Evolutionary conservation across 2,329 filamentous ascomycete genomes (phyloP).

Genomic region (Trichoderma brevicompactum): DNA sequence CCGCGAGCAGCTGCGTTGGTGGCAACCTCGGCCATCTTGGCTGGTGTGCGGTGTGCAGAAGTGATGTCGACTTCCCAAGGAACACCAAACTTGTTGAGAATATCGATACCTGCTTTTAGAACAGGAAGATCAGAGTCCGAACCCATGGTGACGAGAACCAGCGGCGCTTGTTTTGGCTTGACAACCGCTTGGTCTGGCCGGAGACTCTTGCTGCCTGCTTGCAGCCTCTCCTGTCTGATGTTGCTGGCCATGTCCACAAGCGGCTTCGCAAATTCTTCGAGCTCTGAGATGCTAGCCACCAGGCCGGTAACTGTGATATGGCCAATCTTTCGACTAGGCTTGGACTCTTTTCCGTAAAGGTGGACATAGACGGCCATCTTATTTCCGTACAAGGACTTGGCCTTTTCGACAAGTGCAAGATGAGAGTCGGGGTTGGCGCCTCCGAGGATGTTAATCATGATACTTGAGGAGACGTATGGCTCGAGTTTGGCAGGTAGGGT

Average conservation of each 20-base stretch:
- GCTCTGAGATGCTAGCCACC: constrained; percentile 64
- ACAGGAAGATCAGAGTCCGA: constrained; percentile 77
- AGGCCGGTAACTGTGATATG: constrained; percentile 82
- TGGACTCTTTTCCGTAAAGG: constrained; percentile 88
- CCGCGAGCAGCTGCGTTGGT: constrained; percentile 65
- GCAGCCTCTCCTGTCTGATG: constrained; percentile 60
- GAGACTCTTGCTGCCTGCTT: constrained; percentile 45
- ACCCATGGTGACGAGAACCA: constrained; percentile 82
- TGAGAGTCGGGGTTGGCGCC: constrained; percentile 70
- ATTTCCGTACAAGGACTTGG: constrained; percentile 49
- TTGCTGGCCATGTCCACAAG: constrained; percentile 68
- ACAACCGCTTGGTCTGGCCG: constrained; percentile 40
- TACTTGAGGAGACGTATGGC: constrained; percentile 64
- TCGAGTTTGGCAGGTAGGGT: constrained; percentile 60
- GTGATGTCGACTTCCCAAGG: constrained; percentile 76
- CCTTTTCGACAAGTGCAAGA: constrained; percentile 51
- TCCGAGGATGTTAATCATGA: constrained; percentile 83
- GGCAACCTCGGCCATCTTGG: constrained; percentile 70
- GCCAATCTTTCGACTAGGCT: constrained; percentile 90
- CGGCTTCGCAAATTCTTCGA: constrained; percentile 62
- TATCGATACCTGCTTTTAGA: constrained; percentile 66
- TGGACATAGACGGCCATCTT: constrained; percentile 67
- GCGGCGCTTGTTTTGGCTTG: constrained; percentile 45
- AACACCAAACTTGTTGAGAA: constrained; percentile 71
- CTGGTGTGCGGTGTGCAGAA: constrained; percentile 76